These are phyloP conservation scores for Pichia sp. DNA, from an alignment of 1,139 yeast species.

Conservation along the genomic window DNA sequence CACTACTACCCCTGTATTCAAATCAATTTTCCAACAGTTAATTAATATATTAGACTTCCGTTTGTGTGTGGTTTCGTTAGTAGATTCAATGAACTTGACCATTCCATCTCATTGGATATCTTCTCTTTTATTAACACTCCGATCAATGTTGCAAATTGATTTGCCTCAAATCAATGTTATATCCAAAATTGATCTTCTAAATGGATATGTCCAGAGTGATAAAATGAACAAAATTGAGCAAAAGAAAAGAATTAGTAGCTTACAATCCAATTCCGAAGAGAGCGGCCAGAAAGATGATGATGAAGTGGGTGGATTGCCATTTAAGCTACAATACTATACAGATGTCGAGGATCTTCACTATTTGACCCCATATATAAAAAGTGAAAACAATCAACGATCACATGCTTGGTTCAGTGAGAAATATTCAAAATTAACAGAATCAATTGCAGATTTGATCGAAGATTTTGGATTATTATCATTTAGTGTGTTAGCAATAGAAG, in stretches of 20 bases:
- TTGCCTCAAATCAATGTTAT: slow-evolving; percentile 91
- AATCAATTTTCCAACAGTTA: slow-evolving; percentile 64
- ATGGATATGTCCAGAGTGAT: slow-evolving; percentile 44
- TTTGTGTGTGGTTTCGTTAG: slow-evolving; percentile 78
- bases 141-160: slow-evolving; percentile 91
- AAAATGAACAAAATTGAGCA: slow-evolving; percentile 28
- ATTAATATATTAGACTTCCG: slow-evolving; percentile 67
- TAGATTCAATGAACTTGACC: slow-evolving; percentile 81
- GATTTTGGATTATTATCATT: slow-evolving; percentile 86
- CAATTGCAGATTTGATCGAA: slow-evolving; percentile 77
- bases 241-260: slow-evolving; percentile 8
- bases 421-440: slow-evolving; percentile 67
- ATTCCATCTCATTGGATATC: slow-evolving; percentile 92
- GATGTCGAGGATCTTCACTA: slow-evolving; percentile 82
- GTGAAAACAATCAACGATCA: slow-evolving; percentile 48
- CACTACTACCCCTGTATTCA: slow-evolving; percentile 83
- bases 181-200: slow-evolving; percentile 80
- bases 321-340: slow-evolving; percentile 79
- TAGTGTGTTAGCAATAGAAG: slow-evolving; percentile 87
- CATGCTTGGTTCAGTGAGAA: slow-evolving; percentile 33
- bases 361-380: slow-evolving; percentile 63
- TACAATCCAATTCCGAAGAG: neutral
- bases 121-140: slow-evolving; percentile 67
- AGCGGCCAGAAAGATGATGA: slow-evolving; percentile 30
- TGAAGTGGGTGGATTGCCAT: slow-evolving; percentile 47